Base-by-base conservation (phyloP, 192 early-diverging fungal genomes). In the Coemansia sp. region DNA sequence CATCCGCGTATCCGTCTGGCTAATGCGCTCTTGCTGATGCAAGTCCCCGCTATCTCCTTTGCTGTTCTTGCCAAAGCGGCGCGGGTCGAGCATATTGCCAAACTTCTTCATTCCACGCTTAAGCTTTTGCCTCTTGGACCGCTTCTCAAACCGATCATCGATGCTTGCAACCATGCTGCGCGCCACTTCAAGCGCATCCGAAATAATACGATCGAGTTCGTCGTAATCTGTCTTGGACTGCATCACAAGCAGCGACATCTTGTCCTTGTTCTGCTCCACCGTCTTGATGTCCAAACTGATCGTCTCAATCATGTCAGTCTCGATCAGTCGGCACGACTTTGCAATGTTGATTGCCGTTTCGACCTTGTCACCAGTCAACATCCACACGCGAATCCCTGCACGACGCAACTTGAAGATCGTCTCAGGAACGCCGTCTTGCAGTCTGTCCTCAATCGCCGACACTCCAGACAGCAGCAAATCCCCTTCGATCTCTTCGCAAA, bases 331-430 rank as follows among this genome's bases (percentile, higher is more conserved):
- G 43, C 89, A 92, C 0, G 94, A 90, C 53, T 90, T 87, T 15
- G 89, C 93, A 82, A 96, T 95, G 65, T 96, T 96, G 64, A 96
- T 90, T 1, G 94, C 94, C 0, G 94, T 96, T 68, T 96, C 94
- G 21, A 89, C 85, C 76, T 94, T 95, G 71, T 96, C 94, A 34
- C 94, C 94, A 0, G 94, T 96, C 75, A 96, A 78, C 87, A 96
- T 92, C 94, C 94, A 96, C 36, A 96, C 79, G 39, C 88, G 87
- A 48, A 96, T 91, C 41, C 90, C 91, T 0, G 93, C 94, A 6
- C 84, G 73, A 0, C 90, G 87, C 34, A 96, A 83, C 56, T 86
- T 88, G 66, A 87, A 85, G 35, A 96, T 94, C 6, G 92, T 89
- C 66, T 94, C 92, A 2, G 93, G 92, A 0, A 96, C 94, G 16